phyloP scores from a whole-genome alignment of 441 rosid species.

The Syzygium syzygioides region DNA sequence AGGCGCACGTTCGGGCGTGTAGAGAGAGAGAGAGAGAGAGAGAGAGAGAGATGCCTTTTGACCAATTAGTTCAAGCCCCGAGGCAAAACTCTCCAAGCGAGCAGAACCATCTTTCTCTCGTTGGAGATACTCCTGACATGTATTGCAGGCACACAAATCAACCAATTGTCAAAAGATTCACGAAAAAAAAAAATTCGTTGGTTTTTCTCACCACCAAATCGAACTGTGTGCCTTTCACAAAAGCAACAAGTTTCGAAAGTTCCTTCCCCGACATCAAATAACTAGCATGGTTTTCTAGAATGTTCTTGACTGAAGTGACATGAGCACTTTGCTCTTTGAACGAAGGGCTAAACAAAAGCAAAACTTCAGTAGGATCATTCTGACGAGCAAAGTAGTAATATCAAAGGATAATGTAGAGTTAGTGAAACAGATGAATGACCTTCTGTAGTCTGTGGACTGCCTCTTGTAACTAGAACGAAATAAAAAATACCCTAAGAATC shows the following conservation, averaged over 20 bases:
- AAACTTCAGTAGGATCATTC: not conserved
- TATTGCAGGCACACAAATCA: slow-evolving; percentile 7
- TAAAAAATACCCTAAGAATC: slow-evolving; percentile 80
- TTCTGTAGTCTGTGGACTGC: slow-evolving; percentile 60
- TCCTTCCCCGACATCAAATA: slow-evolving; percentile 97
- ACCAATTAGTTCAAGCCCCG: slow-evolving; percentile 88
- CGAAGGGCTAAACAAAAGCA: slow-evolving; percentile 50
- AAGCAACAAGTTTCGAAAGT: slow-evolving; percentile 96
- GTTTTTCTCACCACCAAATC: slow-evolving; percentile 82
- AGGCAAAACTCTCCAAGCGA: slow-evolving; percentile 83
- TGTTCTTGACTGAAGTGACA: slow-evolving; percentile 82
- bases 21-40: not conserved
- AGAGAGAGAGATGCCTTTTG: slow-evolving; percentile 49
- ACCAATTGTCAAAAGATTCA: slow-evolving; percentile 5
- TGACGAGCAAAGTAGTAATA: slow-evolving; percentile 1
- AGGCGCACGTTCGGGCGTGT: not conserved
- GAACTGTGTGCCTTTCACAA: slow-evolving; percentile 98
- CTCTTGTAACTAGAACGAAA: slow-evolving; percentile 74
- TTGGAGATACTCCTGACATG: slow-evolving; percentile 88
- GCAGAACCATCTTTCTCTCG: slow-evolving; percentile 86
- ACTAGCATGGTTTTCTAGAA: slow-evolving; percentile 94
- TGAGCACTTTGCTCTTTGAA: slow-evolving; percentile 90
- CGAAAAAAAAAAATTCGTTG: not conserved
- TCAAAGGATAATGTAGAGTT: not conserved
- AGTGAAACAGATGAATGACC: slow-evolving; percentile 31